Evolutionary conservation across 805 yeast genomes (phyloP), one percentile per base, ranked within the genome.

Genomic region (Lachancea kluyveri): DNA sequence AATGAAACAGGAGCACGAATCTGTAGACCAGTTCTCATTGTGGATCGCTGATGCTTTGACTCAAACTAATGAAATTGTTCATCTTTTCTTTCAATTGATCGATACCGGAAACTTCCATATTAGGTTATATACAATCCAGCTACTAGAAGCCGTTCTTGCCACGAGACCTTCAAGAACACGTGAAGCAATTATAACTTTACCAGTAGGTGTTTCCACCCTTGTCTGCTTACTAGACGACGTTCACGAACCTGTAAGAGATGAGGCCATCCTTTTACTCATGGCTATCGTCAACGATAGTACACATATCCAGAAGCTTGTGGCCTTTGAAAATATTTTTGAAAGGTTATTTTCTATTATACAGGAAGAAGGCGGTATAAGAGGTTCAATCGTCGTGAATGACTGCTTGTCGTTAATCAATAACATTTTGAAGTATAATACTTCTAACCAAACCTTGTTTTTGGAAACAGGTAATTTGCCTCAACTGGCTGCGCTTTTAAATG

Each of bases 41-140:
- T 88, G 96, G 95, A 83, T 92, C 19, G 86, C 97, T 0, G 98
- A 92, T 58, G 96, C 86, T 48, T 64, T 92, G 46, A 81, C 88
- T 1, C 88, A 83, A 59, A 60, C 66, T 8, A 57, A 51, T 8
- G 53, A 53, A 17, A 41, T 57, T 15, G 52, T 64, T 11, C 69
- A 70, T 27, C 62, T 72, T 9, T 51, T 70, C 11, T 62, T 69
- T 12, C 49, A 70, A 15, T 53, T 79, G 6, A 59, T 72, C 14
- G 74, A 78, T 16, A 53, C 79, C 6, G 62, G 63, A 10, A 90
- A 85, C 50, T 85, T 86, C 51, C 94, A 85, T 55, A 70, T 80
- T 24, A 70, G 81, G 35, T 64, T 92, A 7, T 92, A 90, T 52
- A 69, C 95, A 1, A 62, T 90, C 14, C 96, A 94, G 52, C 59